Evolutionary conservation across 352 stramenopile species (phyloP).

Genomic region (Pythium aphanidermatum): DNA sequence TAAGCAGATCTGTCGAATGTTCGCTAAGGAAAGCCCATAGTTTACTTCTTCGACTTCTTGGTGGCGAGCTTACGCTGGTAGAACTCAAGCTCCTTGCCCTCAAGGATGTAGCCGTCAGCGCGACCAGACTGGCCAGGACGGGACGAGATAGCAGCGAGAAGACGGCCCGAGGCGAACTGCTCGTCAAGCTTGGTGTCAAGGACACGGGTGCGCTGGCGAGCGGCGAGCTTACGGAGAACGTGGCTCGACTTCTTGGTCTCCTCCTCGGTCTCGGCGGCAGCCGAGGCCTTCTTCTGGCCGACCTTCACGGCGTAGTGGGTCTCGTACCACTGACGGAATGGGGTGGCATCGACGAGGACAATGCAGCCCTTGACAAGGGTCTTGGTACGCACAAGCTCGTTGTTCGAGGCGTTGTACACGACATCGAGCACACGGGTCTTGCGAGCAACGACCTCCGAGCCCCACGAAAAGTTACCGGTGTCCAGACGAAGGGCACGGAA

Average conservation of each 20-base stretch:
- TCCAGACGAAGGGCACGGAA: slow-evolving; percentile 98
- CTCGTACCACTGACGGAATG: slow-evolving; percentile 99
- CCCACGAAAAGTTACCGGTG: slow-evolving; percentile 99
- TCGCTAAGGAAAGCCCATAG: slow-evolving; percentile 4
- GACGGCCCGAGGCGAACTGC: slow-evolving; percentile 95
- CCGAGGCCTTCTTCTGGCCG: slow-evolving; percentile 81
- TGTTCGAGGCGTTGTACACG: slow-evolving; percentile 99
- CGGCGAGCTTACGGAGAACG: slow-evolving; percentile 91
- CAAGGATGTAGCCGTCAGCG: slow-evolving; percentile 98
- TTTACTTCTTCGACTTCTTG: slow-evolving; percentile 99
- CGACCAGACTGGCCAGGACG: slow-evolving; percentile 97
- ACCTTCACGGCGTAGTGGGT: slow-evolving; percentile 97
- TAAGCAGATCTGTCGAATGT: slow-evolving; percentile 16
- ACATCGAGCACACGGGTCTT: slow-evolving; percentile 99
- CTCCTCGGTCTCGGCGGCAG: slow-evolving; percentile 73
- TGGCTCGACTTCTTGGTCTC: slow-evolving; percentile 92
- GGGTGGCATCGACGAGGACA: slow-evolving; percentile 97
- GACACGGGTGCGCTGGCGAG: slow-evolving; percentile 89
- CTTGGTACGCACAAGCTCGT: slow-evolving; percentile 99
- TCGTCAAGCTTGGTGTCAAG: slow-evolving; percentile 95
- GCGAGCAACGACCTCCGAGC: slow-evolving; percentile 94
- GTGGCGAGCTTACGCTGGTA: slow-evolving; percentile 98
- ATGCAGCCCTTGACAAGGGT: slow-evolving; percentile 99
- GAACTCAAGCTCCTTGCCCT: slow-evolving; percentile 99
- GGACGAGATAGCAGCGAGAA: slow-evolving; percentile 96